A percentile compares a stretch with the other conserved stretches of the same genome.
Conservation (phyloP, 768 basidiomycete species). For the Dictyophora rubrovolvata region DNA sequence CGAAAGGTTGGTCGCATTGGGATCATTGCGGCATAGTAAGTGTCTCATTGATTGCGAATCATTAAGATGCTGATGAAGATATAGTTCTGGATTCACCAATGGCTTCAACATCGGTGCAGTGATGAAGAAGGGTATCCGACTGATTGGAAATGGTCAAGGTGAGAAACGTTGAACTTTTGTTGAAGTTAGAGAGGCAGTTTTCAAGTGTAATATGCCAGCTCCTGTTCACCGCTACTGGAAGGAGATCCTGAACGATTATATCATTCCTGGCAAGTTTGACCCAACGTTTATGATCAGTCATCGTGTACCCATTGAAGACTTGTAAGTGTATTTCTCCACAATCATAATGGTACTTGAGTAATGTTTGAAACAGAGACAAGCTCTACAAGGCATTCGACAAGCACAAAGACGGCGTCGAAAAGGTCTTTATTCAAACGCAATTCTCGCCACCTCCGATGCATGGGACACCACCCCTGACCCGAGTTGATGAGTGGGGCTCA, state of each 20-base stretch:
- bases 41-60: background rate
- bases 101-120: slow-evolving; percentile 61
- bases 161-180: background rate
- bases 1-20: slow-evolving; percentile 52
- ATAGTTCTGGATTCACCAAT: slow-evolving; percentile 47
- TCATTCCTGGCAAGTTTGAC: slow-evolving; percentile 56
- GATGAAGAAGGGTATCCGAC: slow-evolving; percentile 67
- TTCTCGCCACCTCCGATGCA: slow-evolving; percentile 36
- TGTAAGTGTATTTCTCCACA: slow-evolving; percentile 17
- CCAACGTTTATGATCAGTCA: slow-evolving; percentile 50
- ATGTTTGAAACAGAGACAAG: slow-evolving; percentile 25
- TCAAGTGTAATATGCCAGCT: slow-evolving; percentile 23
- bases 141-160: slow-evolving; percentile 62
- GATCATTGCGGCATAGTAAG: slow-evolving; percentile 52
- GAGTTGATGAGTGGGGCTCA: slow-evolving; percentile 40
- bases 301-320: slow-evolving; percentile 56
- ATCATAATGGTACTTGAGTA: background rate
- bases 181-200: background rate
- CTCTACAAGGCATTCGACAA: slow-evolving; percentile 59
- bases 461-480: slow-evolving; percentile 41
- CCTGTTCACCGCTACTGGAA: slow-evolving; percentile 70
- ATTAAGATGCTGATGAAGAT: background rate
- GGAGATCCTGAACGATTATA: slow-evolving; percentile 54
- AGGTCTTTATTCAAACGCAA: slow-evolving; percentile 68
- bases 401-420: slow-evolving; percentile 45